Evolutionary conservation across 169 alveolate species (phyloP), one percentile per base, ranked within the genome.

Genomic region (Ichthyophthirius multifiliis): DNA sequence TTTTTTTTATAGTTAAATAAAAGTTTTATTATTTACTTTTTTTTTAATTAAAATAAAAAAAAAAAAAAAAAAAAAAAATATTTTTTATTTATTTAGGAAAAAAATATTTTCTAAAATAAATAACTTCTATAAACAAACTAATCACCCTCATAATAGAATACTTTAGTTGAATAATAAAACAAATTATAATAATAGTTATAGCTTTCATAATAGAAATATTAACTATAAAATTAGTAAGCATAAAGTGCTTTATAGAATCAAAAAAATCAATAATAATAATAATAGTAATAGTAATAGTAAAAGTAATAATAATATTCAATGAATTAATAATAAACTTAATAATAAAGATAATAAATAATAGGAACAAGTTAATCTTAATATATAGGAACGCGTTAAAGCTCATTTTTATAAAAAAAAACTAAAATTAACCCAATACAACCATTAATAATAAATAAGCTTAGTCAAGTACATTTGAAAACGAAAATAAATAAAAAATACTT

Each of bases 321-420:
- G 3, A 55, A 55, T 27, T 13, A 18, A 27, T 55, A 34, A 4
- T 55, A 34, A 27, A 27, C 71, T 6, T 55, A 16, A 20, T 27
- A 16, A 15, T 23, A 27, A 1, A 55, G 71, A 55, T 27, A 55
- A 3, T 27, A 55, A 13, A 27, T 55, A 12, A 39, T 55, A 12
- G 71, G 71, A 27, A 55, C 71, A 20, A 55, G 71, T 23, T 16
- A 55, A 55, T 55, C 71, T 18, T 55, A 55, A 55, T 55, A 55
- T 5, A 55, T 55, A 13, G 23, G 31, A 55, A 34, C 71, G 0
- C 23, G 71, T 27, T 55, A 55, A 55, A 55, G 71, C 18, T 18
- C 34, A 2, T n/a, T 55, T 55, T 20, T 55, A 20, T 34, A 55
- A 20, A 55, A 39, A 55, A 55, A 55, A 27, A 55, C 1, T 55